These are phyloP conservation scores for Nymphaea colorata DNA, from an alignment of 164 flowering plant species.

Conservation along the genomic window DNA sequence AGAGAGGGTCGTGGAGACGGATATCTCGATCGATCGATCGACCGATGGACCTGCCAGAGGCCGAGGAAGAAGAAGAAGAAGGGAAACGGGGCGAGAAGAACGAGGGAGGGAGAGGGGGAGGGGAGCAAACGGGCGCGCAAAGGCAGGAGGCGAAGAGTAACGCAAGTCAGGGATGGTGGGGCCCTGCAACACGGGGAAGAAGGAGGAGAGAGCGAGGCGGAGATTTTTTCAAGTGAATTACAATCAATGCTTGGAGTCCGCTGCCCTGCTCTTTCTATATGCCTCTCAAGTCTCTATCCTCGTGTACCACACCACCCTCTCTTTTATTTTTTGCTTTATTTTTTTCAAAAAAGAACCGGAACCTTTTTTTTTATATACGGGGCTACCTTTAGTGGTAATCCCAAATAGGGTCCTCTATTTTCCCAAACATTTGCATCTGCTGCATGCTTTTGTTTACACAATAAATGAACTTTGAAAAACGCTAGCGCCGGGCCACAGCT, in stretches of 20 bases:
- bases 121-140: background rate
- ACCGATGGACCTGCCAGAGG: background rate
- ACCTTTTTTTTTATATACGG: too few species aligned
- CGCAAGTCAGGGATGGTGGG: background rate
- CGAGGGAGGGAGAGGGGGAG: conserved; percentile 1
- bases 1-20: too few species aligned
- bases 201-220: background rate
- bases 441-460: too few species aligned
- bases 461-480: too few species aligned
- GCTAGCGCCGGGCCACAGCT: too few species aligned
- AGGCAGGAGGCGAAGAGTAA: background rate
- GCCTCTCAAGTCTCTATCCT: too few species aligned
- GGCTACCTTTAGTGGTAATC: too few species aligned
- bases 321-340: too few species aligned
- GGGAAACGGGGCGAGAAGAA: background rate
- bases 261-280: background rate
- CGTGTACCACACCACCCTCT: too few species aligned
- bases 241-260: background rate
- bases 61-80: background rate
- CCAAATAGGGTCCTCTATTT: too few species aligned
- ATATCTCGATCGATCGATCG: background rate
- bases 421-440: too few species aligned
- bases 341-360: too few species aligned
- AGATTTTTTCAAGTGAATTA: background rate
- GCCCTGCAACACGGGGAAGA: background rate